Evolutionary conservation across 2,329 filamentous ascomycete species (phyloP).

Genomic region (Scopulariopsis brevicaulis): DNA sequence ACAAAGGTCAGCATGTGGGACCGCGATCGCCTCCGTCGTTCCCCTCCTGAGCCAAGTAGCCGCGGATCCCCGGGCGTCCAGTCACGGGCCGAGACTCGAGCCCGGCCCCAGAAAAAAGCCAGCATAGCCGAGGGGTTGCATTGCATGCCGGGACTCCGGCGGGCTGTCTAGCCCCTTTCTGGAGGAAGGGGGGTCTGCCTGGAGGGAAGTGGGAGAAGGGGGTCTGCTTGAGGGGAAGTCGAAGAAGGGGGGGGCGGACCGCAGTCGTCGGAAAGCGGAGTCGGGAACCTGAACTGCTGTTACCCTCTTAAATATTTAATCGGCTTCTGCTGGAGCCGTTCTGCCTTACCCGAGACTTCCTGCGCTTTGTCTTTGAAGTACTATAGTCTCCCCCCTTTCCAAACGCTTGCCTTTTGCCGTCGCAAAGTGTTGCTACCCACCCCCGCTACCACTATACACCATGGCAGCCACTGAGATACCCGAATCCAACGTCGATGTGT

Average conservation of each 20-base stretch:
- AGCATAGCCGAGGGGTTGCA: not conserved
- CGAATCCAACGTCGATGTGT: conserved; percentile 17
- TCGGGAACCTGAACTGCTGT: too few species aligned
- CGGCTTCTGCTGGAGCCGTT: not conserved
- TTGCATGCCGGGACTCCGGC: not conserved
- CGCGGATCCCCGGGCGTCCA: not conserved
- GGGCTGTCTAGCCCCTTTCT: not conserved
- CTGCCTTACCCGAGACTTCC: not conserved
- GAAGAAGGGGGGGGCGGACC: too few species aligned
- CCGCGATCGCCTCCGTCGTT: too few species aligned
- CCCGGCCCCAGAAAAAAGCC: not conserved
- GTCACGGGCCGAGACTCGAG: not conserved
- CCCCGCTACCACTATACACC: not conserved
- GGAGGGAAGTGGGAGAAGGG: not conserved
- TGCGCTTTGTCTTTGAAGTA: not conserved
- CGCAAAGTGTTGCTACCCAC: not conserved
- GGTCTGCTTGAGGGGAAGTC: too few species aligned
- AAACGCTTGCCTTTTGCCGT: not conserved
- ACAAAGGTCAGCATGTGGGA: too few species aligned
- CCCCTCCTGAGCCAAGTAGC: too few species aligned
- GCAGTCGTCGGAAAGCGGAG: too few species aligned
- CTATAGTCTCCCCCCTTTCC: not conserved
- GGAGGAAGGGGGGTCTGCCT: not conserved
- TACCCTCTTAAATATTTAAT: not conserved
- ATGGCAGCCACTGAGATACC: not conserved